These are phyloP conservation scores for Heterobasidion parviporum DNA, from an alignment of 1,284 basidiomycete species.

Conservation along the genomic window DNA sequence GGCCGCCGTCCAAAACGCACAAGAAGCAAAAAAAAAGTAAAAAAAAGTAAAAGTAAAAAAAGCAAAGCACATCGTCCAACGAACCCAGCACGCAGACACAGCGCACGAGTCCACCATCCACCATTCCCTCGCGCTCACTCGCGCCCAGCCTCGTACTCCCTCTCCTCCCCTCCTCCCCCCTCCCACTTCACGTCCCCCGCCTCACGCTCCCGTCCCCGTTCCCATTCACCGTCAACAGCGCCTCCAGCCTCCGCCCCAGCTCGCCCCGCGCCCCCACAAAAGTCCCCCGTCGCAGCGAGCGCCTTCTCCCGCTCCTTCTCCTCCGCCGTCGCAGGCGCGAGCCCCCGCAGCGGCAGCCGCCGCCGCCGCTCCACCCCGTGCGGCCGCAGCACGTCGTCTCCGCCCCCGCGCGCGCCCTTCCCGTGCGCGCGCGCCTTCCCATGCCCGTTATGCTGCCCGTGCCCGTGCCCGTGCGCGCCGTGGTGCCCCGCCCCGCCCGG, in stretches of 20 bases:
- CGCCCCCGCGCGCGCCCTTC: constrained; percentile 3
- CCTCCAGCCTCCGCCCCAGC: constrained; percentile 62
- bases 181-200: constrained; percentile 19
- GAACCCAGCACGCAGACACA: neutral
- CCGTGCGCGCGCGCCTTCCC: too few relatives aligned
- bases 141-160: constrained; percentile 14
- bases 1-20: too few relatives aligned
- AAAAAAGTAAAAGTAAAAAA: too few relatives aligned
- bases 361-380: constrained; percentile 9
- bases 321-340: constrained; percentile 24
- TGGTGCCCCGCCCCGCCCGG: too few relatives aligned
- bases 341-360: constrained; percentile 3
- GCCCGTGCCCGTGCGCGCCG: too few relatives aligned
- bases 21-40: too few relatives aligned
- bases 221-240: constrained; percentile 41
- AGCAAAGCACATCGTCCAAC: neutral
- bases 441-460: too few relatives aligned
- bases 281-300: constrained; percentile 60
- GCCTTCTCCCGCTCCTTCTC: constrained; percentile 56
- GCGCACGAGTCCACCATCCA: neutral
- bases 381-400: constrained; percentile 8
- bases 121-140: constrained; percentile 2
- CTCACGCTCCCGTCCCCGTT: constrained; percentile 23
- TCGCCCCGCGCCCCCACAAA: constrained; percentile 72
- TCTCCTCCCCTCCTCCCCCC: constrained; percentile 15